Percentiles rank a stretch among this genome's conserved stretches.
Evolutionary conservation across 768 basidiomycete genomes (phyloP).

Genomic region (Rhizopogon vesiculosus): DNA sequence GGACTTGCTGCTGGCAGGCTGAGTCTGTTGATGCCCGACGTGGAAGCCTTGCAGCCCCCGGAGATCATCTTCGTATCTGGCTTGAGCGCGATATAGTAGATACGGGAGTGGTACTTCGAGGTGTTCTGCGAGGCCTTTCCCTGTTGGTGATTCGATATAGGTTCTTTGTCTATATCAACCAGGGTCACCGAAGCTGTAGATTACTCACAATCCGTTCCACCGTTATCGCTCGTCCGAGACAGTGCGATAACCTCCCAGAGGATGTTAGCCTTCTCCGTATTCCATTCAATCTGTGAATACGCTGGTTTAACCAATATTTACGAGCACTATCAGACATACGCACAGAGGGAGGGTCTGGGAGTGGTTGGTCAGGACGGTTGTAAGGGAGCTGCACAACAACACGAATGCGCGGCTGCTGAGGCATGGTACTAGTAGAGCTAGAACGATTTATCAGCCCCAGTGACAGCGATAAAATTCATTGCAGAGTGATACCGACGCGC

Average conservation of each 20-base stretch:
- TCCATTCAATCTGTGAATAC: slow-evolving; percentile 73
- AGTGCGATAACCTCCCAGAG: slow-evolving; percentile 85
- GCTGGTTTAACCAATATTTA: slow-evolving; percentile 6
- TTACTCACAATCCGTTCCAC: slow-evolving; percentile 73
- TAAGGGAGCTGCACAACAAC: slow-evolving; percentile 78
- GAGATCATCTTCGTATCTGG: slow-evolving; percentile 81
- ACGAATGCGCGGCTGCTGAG: slow-evolving; percentile 39
- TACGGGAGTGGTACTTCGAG: slow-evolving; percentile 81
- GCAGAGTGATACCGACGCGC: neutral
- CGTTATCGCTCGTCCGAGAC: slow-evolving; percentile 66
- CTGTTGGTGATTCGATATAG: slow-evolving; percentile 31
- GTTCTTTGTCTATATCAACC: neutral
- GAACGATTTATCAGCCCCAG: neutral
- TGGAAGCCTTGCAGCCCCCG: slow-evolving; percentile 67
- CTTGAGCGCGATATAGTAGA: slow-evolving; percentile 78
- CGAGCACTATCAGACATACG: slow-evolving; percentile 21
- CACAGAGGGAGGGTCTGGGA: slow-evolving; percentile 65
- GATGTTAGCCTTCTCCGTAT: slow-evolving; percentile 74
- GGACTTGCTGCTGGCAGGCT: slow-evolving; percentile 14
- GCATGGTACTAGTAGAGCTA: slow-evolving; percentile 11
- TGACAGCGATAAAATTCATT: neutral
- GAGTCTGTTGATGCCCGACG: slow-evolving; percentile 38
- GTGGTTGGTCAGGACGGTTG: slow-evolving; percentile 68
- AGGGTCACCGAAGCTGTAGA: neutral
- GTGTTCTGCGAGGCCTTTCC: slow-evolving; percentile 80